Conservation (phyloP, 2,329 filamentous ascomycete species). For the Paramyrothecium sp. region DNA sequence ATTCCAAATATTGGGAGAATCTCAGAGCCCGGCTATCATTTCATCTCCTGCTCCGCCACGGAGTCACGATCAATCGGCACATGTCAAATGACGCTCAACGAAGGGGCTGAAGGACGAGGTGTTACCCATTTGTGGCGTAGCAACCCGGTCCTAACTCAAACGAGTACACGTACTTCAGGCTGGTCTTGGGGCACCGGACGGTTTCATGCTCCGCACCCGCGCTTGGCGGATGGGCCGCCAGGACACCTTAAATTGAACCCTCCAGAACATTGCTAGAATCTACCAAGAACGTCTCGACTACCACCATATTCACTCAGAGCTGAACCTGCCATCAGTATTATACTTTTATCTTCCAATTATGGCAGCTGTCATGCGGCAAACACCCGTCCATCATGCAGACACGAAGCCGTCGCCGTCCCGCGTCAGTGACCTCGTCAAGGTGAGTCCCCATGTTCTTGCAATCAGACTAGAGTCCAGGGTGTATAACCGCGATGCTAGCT, state of each 20-base stretch:
- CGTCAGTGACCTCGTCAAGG: conserved; percentile 14
- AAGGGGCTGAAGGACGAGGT: too few relatives aligned
- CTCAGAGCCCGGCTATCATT: too few relatives aligned
- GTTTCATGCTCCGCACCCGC: background rate
- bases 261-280: background rate
- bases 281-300: background rate
- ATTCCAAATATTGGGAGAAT: too few relatives aligned
- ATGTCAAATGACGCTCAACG: too few relatives aligned
- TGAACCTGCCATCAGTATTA: background rate
- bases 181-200: background rate
- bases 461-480: background rate
- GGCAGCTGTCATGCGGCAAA: background rate
- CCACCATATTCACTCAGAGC: background rate
- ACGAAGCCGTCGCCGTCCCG: conserved; percentile 12
- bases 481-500: conserved; percentile 11
- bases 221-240: background rate
- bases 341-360: background rate
- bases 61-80: too few relatives aligned
- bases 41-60: too few relatives aligned
- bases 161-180: background rate
- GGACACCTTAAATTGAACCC: background rate
- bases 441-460: conserved; percentile 1
- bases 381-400: background rate
- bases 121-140: background rate
- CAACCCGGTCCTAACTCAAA: background rate